Evolutionary conservation across 768 basidiomycete species (phyloP), one percentile per base, ranked within the genome.

Genomic region (Pleurotus giganteus): DNA sequence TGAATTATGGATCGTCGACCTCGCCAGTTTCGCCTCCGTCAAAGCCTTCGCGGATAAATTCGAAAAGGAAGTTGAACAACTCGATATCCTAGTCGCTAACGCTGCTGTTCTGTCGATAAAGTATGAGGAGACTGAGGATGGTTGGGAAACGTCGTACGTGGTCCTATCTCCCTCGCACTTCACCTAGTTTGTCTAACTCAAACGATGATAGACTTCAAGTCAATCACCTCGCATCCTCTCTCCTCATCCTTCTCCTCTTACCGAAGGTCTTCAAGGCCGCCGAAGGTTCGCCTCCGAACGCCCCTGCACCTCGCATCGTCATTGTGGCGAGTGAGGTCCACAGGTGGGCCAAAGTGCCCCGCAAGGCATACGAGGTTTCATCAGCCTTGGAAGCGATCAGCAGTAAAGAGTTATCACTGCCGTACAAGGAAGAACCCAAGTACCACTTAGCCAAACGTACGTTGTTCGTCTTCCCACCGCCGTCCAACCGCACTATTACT

Each of bases 61-160:
- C 8, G 61, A 66, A 17, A 69, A 68, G 43, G 65, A 69, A 17
- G 65, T 66, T 11, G 68, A 61, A 4, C 57, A 74, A 11, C 60
- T 80, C 13, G 78, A 79, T 55, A 69, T 80, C 17, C 62, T 83
- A 1, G 67, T 80, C 13, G 71, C 73, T 63, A 81, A 81, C 24
- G 78, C 80, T 0, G 77, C 57, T 0, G 49, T 73, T 2, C 17
- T 51, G 0, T 2, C 23, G 0, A 0, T 0, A 1, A 51, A n/a
- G 11, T 71, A 69, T 28, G 34, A 63, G 5, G 42, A 58, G 11
- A 77, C 74, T 0, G 32, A 50, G 0, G 74, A 82, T 61, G 80
- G 76, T 6, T 83, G 77, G 77, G 81, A 83, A 55, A 46, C 63
- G 11, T 64, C 59, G 81, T 80, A 47, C 3, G 70, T 61, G 9